A percentile compares a stretch with the other conserved stretches of the same genome.
Conservation (phyloP, 768 basidiomycete species). For the Rhizopogon roseolus region DNA sequence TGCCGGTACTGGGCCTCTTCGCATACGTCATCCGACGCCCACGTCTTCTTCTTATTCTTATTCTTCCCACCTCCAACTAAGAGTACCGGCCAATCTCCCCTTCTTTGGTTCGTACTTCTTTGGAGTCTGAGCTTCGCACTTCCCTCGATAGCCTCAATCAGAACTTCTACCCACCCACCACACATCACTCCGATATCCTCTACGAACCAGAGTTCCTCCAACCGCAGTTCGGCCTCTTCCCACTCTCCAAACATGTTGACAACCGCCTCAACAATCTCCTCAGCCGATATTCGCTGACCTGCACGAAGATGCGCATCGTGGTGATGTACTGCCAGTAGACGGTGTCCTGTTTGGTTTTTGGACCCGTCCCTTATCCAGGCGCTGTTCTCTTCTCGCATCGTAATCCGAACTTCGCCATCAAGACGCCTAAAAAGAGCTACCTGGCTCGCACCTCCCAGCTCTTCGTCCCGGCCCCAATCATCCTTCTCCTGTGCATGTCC, state of each 20-base stretch:
- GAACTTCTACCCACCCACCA: constrained; percentile 27
- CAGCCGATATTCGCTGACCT: constrained; percentile 34
- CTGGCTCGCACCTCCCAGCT: constrained; percentile 61
- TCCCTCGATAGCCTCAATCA: constrained; percentile 21
- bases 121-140: constrained; percentile 19
- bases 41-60: constrained; percentile 5
- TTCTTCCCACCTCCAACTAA: constrained; percentile 17
- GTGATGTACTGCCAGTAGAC: constrained; percentile 40
- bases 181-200: constrained; percentile 28
- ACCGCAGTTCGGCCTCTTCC: constrained; percentile 41
- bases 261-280: constrained; percentile 46
- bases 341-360: constrained; percentile 30
- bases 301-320: constrained; percentile 49
- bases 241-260: constrained; percentile 51
- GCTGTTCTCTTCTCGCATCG: constrained; percentile 26
- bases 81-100: constrained; percentile 26
- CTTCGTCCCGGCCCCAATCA: constrained; percentile 65
- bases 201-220: constrained; percentile 44
- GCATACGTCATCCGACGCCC: not conserved
- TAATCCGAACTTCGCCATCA: constrained; percentile 28
- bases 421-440: constrained; percentile 57
- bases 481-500: constrained; percentile 59
- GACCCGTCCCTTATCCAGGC: constrained; percentile 7
- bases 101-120: constrained; percentile 12
- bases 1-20: not conserved